Conservation (phyloP, 2,329 filamentous ascomycete genomes). For the Trematosphaeria pertusa region DNA sequence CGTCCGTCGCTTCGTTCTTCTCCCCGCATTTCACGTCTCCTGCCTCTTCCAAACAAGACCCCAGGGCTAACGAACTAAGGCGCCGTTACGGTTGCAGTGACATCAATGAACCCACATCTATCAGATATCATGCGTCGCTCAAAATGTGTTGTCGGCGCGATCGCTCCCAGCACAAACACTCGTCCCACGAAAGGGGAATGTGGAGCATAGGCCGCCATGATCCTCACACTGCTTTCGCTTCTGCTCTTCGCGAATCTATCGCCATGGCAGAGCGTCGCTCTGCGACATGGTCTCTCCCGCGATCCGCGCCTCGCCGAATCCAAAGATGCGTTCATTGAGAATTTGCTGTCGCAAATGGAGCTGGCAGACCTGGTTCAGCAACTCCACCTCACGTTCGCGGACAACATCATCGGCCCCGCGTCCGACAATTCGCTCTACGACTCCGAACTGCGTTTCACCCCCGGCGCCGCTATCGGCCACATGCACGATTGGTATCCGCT, state of each 20-base stretch:
- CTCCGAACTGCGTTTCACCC: conserved; percentile 46
- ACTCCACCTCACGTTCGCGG: conserved; percentile 55
- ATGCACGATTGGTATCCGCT: conserved; percentile 56
- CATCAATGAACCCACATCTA: too few relatives aligned
- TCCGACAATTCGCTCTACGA: conserved; percentile 52
- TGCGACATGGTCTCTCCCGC: background rate
- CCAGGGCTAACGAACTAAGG: too few relatives aligned
- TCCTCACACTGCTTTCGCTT: conserved; percentile 1
- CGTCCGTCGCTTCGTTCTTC: too few relatives aligned
- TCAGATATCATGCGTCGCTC: too few relatives aligned
- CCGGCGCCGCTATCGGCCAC: conserved; percentile 49
- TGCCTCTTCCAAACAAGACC: too few relatives aligned
- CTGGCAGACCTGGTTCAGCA: conserved; percentile 44
- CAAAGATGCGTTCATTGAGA: conserved; percentile 24
- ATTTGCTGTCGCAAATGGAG: conserved; percentile 21
- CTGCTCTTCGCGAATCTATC: background rate
- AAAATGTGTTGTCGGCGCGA: too few relatives aligned
- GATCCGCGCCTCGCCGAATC: conserved; percentile 3
- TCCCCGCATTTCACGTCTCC: too few relatives aligned
- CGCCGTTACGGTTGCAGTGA: too few relatives aligned
- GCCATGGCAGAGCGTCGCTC: background rate
- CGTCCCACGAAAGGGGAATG: too few relatives aligned
- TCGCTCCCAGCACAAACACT: too few relatives aligned
- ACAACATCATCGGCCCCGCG: conserved; percentile 50
- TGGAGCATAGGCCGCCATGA: too few relatives aligned